A percentile compares a stretch with the other conserved stretches of the same genome.
These are phyloP conservation scores for Otatea glauca DNA, from an alignment of 176 grass and related monocot species.

Conservation along the genomic window DNA sequence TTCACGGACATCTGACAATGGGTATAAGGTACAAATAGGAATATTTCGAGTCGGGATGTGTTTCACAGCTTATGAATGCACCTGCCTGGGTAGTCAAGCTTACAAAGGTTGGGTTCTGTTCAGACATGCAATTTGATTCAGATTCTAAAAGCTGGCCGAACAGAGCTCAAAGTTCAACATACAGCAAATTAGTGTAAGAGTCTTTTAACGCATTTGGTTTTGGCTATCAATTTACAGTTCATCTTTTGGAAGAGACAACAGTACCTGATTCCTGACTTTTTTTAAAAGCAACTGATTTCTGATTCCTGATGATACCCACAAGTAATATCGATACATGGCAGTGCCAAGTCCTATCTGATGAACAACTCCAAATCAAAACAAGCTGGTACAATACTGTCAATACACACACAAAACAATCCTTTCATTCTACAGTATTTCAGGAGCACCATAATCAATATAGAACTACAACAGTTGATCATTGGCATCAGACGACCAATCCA, in stretches of 20 bases:
- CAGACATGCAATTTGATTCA: background rate
- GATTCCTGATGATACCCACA: background rate
- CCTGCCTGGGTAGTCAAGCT: background rate
- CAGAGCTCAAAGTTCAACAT: background rate
- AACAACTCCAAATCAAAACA: background rate
- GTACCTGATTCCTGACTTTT: background rate
- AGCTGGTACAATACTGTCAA: too few species aligned
- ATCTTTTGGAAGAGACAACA: background rate
- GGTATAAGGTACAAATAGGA: background rate
- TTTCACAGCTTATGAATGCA: slow-evolving; percentile 8
- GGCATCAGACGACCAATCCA: slow-evolving; percentile 8
- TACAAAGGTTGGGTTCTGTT: background rate
- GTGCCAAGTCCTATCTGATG: background rate
- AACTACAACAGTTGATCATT: slow-evolving; percentile 7
- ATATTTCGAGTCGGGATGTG: background rate
- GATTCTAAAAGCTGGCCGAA: background rate
- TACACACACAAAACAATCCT: background rate
- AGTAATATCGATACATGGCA: background rate
- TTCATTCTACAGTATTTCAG: slow-evolving; percentile 25
- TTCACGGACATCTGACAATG: background rate
- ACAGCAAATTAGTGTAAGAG: background rate
- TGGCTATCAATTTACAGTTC: background rate
- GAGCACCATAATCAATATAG: background rate
- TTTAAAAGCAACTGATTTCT: background rate
- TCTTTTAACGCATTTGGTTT: background rate